These are phyloP conservation scores for Wilcoxina mikolae DNA, from an alignment of 495 filamentous ascomycete genomes.

Conservation along the genomic window DNA sequence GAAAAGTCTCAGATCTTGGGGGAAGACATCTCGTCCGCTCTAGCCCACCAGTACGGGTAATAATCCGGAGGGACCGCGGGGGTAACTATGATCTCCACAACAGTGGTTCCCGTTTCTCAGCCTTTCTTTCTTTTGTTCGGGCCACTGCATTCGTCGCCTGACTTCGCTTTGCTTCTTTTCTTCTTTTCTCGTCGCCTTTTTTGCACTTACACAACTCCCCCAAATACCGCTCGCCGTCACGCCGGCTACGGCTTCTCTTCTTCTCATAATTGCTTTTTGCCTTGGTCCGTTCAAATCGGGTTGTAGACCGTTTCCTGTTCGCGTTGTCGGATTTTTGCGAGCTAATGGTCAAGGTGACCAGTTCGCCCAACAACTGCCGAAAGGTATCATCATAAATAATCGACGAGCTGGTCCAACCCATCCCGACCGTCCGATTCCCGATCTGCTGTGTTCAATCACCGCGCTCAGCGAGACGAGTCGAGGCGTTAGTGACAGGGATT, in stretches of 20 bases:
- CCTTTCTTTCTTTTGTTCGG: constrained; percentile 3
- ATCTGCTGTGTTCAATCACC: constrained; percentile 3
- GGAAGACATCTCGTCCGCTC: background rate
- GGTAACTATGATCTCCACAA: background rate
- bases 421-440: background rate
- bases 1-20: background rate
- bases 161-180: background rate
- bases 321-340: background rate
- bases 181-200: background rate
- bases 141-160: constrained; percentile 2
- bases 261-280: constrained; percentile 3
- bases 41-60: background rate
- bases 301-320: constrained; percentile 7
- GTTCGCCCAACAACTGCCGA: constrained; percentile 4
- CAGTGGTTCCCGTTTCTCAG: background rate
- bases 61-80: background rate
- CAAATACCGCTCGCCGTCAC: constrained; percentile 2
- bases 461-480: background rate
- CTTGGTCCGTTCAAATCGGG: constrained; percentile 7
- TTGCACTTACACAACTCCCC: constrained; percentile 1
- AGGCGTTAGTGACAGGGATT: background rate
- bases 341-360: background rate
- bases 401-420: background rate
- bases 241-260: background rate
- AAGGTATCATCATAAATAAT: background rate